Conservation (phyloP, 441 rosid species). For the Capsella rubella region DNA sequence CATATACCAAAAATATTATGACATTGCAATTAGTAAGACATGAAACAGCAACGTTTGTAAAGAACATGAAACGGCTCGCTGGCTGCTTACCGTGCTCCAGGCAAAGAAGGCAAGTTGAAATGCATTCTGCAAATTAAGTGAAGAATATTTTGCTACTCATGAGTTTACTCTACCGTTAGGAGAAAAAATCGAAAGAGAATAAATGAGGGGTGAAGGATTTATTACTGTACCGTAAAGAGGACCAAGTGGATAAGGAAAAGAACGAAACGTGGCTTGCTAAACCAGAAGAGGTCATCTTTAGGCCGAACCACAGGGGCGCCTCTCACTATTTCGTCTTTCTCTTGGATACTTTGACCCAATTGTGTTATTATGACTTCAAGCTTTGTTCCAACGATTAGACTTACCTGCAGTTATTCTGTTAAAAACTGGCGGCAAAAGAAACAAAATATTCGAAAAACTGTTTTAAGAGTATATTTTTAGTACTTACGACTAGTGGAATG, state of each 20-base stretch:
- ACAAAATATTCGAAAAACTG: background rate
- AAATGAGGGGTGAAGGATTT: background rate
- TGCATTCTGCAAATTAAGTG: slow-evolving; percentile 62
- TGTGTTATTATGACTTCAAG: slow-evolving; percentile 84
- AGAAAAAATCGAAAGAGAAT: background rate
- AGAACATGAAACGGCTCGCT: slow-evolving; percentile 31
- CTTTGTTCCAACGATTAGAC: slow-evolving; percentile 75
- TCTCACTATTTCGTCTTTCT: slow-evolving; percentile 83
- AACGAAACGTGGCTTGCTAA: slow-evolving; percentile 72
- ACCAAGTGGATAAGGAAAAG: slow-evolving; percentile 82
- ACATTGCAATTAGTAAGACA: slow-evolving; percentile 14
- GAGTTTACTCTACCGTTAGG: slow-evolving; percentile 19
- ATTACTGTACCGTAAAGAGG: slow-evolving; percentile 76
- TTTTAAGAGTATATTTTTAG: background rate
- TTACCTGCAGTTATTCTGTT: slow-evolving; percentile 53
- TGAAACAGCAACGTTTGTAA: background rate
- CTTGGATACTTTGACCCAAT: slow-evolving; percentile 78
- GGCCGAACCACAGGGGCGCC: slow-evolving; percentile 93
- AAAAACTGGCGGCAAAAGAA: background rate
- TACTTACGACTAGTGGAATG: slow-evolving; percentile 78
- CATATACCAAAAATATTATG: slow-evolving; percentile 13
- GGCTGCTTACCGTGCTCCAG: slow-evolving; percentile 77
- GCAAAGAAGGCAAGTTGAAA: slow-evolving; percentile 84
- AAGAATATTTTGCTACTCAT: background rate
- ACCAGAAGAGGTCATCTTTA: slow-evolving; percentile 96